Evolutionary conservation across 495 filamentous ascomycete species (phyloP).

Genomic region (Chaetomium fimeti): DNA sequence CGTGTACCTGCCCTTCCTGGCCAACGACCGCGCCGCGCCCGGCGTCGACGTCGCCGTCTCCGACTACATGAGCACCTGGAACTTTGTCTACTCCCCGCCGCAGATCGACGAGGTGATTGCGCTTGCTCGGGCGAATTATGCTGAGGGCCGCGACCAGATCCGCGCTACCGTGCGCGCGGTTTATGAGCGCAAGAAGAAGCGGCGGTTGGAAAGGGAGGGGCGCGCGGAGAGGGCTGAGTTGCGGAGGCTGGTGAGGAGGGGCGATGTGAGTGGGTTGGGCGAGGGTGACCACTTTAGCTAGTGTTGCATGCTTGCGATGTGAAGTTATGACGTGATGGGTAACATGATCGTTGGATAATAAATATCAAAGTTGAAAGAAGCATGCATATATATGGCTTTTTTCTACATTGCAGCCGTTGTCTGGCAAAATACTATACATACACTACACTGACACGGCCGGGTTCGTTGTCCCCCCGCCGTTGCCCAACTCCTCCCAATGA

Average conservation of each 20-base stretch:
- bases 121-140: constrained; percentile 83
- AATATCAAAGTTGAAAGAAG: no score
- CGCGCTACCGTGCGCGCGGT: constrained; percentile 80
- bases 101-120: constrained; percentile 78
- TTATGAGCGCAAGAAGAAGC: constrained; percentile 82
- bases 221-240: constrained; percentile 49
- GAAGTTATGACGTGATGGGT: no score
- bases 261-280: constrained; percentile 42
- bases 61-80: constrained; percentile 94
- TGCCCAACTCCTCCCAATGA: constrained; percentile 11
- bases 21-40: constrained; percentile 67
- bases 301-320: not conserved
- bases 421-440: constrained; percentile 22
- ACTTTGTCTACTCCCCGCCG: constrained; percentile 87
- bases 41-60: constrained; percentile 75
- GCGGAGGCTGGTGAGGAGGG: constrained; percentile 45
- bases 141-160: constrained; percentile 72
- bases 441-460: constrained; percentile 10
- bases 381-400: not conserved
- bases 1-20: constrained; percentile 85
- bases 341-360: no score
- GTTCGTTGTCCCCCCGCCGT: not conserved
- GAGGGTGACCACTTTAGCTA: constrained; percentile 54
- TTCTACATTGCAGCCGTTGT: constrained; percentile 18
- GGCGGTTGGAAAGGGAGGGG: constrained; percentile 59